Conservation (phyloP, 2,329 filamentous ascomycete genomes). For the Ophiostoma ips region DNA sequence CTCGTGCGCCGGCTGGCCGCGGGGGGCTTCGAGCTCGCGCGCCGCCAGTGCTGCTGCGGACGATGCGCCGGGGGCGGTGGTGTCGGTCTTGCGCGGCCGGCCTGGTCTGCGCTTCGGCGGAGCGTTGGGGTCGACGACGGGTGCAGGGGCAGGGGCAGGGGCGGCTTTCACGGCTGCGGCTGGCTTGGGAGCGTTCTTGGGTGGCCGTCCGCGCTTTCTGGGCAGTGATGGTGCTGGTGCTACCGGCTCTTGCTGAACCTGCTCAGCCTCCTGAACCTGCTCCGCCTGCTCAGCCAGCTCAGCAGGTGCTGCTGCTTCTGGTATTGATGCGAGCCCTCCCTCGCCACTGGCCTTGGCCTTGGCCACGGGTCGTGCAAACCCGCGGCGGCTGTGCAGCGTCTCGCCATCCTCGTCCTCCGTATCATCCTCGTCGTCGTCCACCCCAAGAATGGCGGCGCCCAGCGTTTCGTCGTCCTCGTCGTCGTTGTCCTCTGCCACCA, state of each 20-base stretch:
- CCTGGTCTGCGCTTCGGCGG: slow-evolving; percentile 20
- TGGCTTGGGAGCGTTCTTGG: slow-evolving; percentile 6
- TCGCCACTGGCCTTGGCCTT: slow-evolving; percentile 20
- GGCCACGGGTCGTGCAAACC: slow-evolving; percentile 35
- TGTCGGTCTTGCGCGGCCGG: slow-evolving; percentile 11
- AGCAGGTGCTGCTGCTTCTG: slow-evolving; percentile 10
- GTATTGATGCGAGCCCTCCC: not conserved
- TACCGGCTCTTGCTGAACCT: slow-evolving; percentile 7
- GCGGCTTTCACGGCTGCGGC: slow-evolving; percentile 5
- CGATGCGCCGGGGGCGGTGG: slow-evolving; percentile 20
- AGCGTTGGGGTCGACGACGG: slow-evolving; percentile 20
- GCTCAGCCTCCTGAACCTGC: no score
- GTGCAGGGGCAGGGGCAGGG: no score
- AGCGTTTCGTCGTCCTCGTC: slow-evolving; percentile 59
- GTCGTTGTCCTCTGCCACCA: slow-evolving; percentile 51
- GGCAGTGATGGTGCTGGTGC: slow-evolving; percentile 22
- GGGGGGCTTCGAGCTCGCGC: slow-evolving; percentile 55
- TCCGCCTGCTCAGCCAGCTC: not conserved
- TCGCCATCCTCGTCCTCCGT: slow-evolving; percentile 22
- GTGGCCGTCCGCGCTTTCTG: slow-evolving; percentile 26
- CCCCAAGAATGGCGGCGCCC: slow-evolving; percentile 52
- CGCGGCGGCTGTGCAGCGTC: slow-evolving; percentile 19
- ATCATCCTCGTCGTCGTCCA: slow-evolving; percentile 27
- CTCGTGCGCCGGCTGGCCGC: slow-evolving; percentile 74
- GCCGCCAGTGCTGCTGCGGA: slow-evolving; percentile 12